These are phyloP conservation scores for Usnea hakonensis DNA, from an alignment of 495 filamentous ascomycete species.

Conservation along the genomic window DNA sequence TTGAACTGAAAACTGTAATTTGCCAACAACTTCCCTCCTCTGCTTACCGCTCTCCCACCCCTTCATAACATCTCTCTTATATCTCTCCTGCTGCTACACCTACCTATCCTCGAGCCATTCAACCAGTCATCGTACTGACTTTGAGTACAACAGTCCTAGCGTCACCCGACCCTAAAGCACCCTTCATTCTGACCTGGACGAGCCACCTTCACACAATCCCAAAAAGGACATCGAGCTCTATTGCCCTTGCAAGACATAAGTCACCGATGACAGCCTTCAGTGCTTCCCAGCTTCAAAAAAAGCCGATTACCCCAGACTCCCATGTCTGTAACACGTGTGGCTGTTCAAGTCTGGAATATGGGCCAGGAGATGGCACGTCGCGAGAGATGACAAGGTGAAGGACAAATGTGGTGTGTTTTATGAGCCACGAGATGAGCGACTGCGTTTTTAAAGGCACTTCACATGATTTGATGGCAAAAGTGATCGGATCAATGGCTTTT, in stretches of 20 bases:
- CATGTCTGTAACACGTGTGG: neutral
- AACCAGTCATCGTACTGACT: neutral
- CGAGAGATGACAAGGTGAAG: neutral
- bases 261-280: neutral
- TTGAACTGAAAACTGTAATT: too few relatives aligned
- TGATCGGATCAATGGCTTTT: neutral
- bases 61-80: neutral
- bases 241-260: neutral
- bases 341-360: neutral
- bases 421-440: neutral
- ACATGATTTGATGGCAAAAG: neutral
- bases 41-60: neutral
- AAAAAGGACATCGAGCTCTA: neutral
- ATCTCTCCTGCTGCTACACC: neutral
- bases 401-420: neutral
- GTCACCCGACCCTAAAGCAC: neutral
- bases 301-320: neutral
- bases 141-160: neutral
- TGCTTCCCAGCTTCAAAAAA: neutral
- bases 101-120: neutral
- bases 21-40: too few relatives aligned
- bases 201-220: neutral
- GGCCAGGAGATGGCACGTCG: neutral
- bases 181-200: neutral
- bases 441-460: neutral